Conservation (phyloP, 805 yeast genomes). For the Clavispora phyllophila region DNA sequence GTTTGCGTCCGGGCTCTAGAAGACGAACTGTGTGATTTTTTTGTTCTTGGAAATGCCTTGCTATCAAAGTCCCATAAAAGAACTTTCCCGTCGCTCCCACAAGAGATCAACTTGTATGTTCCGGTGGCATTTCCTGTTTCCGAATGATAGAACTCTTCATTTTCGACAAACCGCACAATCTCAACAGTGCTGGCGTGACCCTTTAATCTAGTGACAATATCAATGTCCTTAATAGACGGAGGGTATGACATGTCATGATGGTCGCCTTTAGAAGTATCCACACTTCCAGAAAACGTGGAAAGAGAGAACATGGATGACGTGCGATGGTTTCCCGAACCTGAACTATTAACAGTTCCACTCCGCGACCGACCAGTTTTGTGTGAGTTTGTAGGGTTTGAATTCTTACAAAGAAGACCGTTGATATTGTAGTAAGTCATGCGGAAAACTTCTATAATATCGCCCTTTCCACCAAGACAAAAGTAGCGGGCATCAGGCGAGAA, state of each 20-base stretch:
- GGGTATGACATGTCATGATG: conserved; percentile 19
- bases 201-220: conserved; percentile 32
- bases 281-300: conserved; percentile 21
- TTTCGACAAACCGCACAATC: conserved; percentile 22
- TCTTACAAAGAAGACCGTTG: conserved; percentile 24
- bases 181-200: conserved; percentile 37
- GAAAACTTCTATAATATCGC: conserved; percentile 43
- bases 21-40: conserved; percentile 15
- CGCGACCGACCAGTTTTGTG: conserved; percentile 25
- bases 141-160: conserved; percentile 8
- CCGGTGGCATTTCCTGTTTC: not conserved
- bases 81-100: conserved; percentile 37
- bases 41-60: conserved; percentile 35
- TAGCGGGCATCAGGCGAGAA: conserved; percentile 47
- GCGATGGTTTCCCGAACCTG: conserved; percentile 13
- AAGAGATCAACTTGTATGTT: conserved; percentile 30
- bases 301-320: conserved; percentile 13
- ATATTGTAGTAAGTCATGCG: conserved; percentile 38
- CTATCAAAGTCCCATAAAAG: conserved; percentile 43
- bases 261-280: conserved; percentile 17
- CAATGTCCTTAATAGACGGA: conserved; percentile 33
- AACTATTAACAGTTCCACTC: conserved; percentile 35
- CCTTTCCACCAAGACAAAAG: conserved; percentile 47
- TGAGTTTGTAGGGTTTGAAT: not conserved
- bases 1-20: not conserved